Percentiles rank a stretch among this genome's conserved stretches.
Evolutionary conservation across 2,329 filamentous ascomycete genomes (phyloP).

Genomic region (Diaporthe sp.): DNA sequence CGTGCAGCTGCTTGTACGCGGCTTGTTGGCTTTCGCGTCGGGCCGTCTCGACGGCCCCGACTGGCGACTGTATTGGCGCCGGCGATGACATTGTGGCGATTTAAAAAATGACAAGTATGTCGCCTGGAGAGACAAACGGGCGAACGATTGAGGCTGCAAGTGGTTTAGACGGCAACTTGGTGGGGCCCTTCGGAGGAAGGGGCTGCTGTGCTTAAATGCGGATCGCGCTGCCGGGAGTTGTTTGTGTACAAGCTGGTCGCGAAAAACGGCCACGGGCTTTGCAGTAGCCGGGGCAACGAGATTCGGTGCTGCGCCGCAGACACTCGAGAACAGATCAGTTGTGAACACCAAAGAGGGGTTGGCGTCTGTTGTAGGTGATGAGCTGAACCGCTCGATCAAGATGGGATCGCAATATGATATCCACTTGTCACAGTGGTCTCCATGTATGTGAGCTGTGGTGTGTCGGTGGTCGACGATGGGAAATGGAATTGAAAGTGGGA

Average conservation of each 20-base stretch:
- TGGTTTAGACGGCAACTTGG: neutral
- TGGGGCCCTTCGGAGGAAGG: neutral
- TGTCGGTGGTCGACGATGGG: neutral
- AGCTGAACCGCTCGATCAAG: neutral
- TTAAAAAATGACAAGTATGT: neutral
- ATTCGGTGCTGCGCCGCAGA: neutral
- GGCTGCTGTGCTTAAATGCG: neutral
- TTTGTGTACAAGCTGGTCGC: neutral
- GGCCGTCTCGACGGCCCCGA: neutral
- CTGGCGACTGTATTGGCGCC: neutral
- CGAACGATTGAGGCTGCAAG: neutral
- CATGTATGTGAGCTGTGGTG: neutral
- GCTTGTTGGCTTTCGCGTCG: neutral
- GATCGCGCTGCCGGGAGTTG: neutral
- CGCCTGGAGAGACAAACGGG: neutral
- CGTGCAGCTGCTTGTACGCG: neutral
- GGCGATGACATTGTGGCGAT: neutral
- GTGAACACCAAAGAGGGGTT: neutral
- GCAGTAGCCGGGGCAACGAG: slow-evolving; percentile 9
- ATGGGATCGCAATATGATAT: neutral
- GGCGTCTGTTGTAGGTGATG: neutral
- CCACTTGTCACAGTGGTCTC: neutral
- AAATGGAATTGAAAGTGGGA: neutral
- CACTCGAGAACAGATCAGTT: too few relatives aligned
- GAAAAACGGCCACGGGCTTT: neutral